Percentiles rank a stretch among this genome's conserved stretches.
These are phyloP conservation scores for Colletotrichum melonis DNA, from an alignment of 2,329 filamentous ascomycete genomes.

Conservation along the genomic window DNA sequence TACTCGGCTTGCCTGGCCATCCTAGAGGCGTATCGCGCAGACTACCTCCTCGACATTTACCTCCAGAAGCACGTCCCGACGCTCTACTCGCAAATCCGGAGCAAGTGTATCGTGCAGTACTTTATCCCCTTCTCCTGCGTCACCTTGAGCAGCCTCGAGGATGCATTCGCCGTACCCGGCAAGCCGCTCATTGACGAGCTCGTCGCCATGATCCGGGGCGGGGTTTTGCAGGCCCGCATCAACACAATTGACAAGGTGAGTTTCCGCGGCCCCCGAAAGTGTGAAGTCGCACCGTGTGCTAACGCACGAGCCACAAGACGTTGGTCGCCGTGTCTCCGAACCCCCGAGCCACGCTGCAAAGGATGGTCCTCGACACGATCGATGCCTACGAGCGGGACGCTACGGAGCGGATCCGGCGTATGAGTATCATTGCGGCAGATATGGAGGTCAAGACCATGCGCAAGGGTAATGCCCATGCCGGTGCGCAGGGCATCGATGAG, in stretches of 20 bases:
- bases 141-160: slow-evolving; percentile 81
- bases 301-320: slow-evolving; percentile 61
- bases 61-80: slow-evolving; percentile 78
- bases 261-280: slow-evolving; percentile 24
- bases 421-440: slow-evolving; percentile 80
- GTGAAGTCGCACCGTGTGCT: slow-evolving; percentile 17
- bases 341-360: slow-evolving; percentile 76
- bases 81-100: slow-evolving; percentile 81
- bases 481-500: slow-evolving; percentile 41
- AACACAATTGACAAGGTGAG: slow-evolving; percentile 82
- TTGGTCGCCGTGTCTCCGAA: slow-evolving; percentile 79
- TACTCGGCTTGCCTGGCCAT: slow-evolving; percentile 88
- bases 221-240: slow-evolving; percentile 80
- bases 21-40: slow-evolving; percentile 81
- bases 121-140: slow-evolving; percentile 91
- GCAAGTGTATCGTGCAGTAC: slow-evolving; percentile 94
- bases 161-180: slow-evolving; percentile 76
- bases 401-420: slow-evolving; percentile 79
- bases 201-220: slow-evolving; percentile 78
- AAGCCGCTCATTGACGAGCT: slow-evolving; percentile 80
- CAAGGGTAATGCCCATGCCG: slow-evolving; percentile 20
- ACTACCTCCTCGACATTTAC: slow-evolving; percentile 92
- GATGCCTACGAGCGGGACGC: slow-evolving; percentile 80
- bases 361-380: slow-evolving; percentile 74
- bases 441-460: slow-evolving; percentile 70